phyloP scores from a whole-genome alignment of 306 rosid species.

The Cucumis sativus region Cucumber_9930_V3 NC_026656.2:14946501-14947000 shows the following conservation, averaged over 20 bases:
- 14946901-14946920: not conserved
- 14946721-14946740: slow-evolving; percentile 60
- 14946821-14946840: slow-evolving; percentile 99
- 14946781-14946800: slow-evolving; percentile 93
- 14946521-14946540: not conserved
- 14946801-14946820: slow-evolving; percentile 93
- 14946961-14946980: not conserved
- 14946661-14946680: not conserved
- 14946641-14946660: slow-evolving; percentile 5
- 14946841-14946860: slow-evolving; percentile 77
- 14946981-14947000: not conserved
- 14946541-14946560: slow-evolving; percentile 5
- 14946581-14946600: slow-evolving; percentile 93
- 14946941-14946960: not conserved
- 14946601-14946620: slow-evolving; percentile 97
- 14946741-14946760: slow-evolving; percentile 75
- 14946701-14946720: not conserved
- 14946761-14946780: slow-evolving; percentile 62
- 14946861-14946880: not conserved
- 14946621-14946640: slow-evolving; percentile 87
- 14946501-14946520: not conserved
- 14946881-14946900: not conserved
- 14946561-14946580: slow-evolving; percentile 31
- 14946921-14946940: not conserved
- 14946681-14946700: not conserved